phyloP scores from a whole-genome alignment of 2,329 filamentous ascomycete species.

The Fusarium xyrophilum region DNA sequence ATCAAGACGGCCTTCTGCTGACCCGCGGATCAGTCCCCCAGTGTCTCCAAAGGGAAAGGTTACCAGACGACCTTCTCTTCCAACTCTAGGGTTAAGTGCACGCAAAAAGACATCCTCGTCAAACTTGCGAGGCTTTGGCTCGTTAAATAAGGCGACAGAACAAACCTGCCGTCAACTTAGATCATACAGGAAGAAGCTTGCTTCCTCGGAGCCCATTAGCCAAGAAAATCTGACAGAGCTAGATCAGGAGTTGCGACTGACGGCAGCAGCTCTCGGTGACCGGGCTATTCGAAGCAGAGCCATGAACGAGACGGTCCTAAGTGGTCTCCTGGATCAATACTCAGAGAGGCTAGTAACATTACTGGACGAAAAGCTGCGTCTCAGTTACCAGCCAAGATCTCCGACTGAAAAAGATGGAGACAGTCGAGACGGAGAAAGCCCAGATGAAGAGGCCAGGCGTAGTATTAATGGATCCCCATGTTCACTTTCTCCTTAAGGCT shows the following conservation, averaged over 20 bases:
- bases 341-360: slow-evolving; percentile 74
- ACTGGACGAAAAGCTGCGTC: slow-evolving; percentile 73
- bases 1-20: slow-evolving; percentile 55
- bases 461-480: slow-evolving; percentile 47
- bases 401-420: slow-evolving; percentile 39
- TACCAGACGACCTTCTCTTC: slow-evolving; percentile 61
- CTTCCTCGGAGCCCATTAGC: slow-evolving; percentile 62
- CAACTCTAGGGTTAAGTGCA: slow-evolving; percentile 53
- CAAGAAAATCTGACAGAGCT: slow-evolving; percentile 67
- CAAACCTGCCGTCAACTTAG: slow-evolving; percentile 68
- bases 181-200: slow-evolving; percentile 68
- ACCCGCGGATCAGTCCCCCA: slow-evolving; percentile 56
- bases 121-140: slow-evolving; percentile 60
- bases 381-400: slow-evolving; percentile 50
- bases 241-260: slow-evolving; percentile 69
- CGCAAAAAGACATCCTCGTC: slow-evolving; percentile 58
- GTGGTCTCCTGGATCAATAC: slow-evolving; percentile 75
- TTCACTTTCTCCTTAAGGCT: slow-evolving; percentile 45
- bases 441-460: slow-evolving; percentile 42
- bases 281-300: slow-evolving; percentile 61
- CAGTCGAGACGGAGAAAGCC: slow-evolving; percentile 35
- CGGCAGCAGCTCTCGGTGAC: slow-evolving; percentile 66
- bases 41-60: slow-evolving; percentile 57
- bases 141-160: slow-evolving; percentile 68
- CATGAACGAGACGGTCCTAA: slow-evolving; percentile 65